Evolutionary conservation across 495 filamentous ascomycete species (phyloP).

Genomic region (Daldinia grandis): DNA sequence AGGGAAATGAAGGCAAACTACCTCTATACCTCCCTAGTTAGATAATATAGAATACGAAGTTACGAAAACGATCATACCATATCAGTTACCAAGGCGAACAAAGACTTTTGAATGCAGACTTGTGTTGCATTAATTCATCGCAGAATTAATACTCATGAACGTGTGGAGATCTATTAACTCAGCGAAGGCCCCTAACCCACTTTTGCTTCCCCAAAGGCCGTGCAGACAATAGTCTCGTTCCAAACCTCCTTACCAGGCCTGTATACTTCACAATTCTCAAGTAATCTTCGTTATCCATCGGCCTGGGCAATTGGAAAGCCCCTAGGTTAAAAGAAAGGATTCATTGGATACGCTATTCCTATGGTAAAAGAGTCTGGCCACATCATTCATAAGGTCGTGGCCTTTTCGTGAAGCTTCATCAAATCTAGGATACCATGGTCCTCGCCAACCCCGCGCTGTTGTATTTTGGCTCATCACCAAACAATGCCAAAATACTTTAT

Average conservation of each 20-base stretch:
- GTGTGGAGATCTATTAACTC: slow-evolving; percentile 24
- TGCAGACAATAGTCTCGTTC: slow-evolving; percentile 1
- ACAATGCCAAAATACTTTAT: background rate
- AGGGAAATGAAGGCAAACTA: too few relatives aligned
- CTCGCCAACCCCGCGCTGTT: background rate
- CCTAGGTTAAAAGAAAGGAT: slow-evolving; percentile 3
- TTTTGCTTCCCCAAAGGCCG: slow-evolving; percentile 4
- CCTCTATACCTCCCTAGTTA: too few relatives aligned
- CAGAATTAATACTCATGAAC: slow-evolving; percentile 10
- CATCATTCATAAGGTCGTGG: slow-evolving; percentile 20
- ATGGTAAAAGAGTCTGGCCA: slow-evolving; percentile 20
- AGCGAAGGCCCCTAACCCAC: background rate
- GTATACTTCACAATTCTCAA: background rate
- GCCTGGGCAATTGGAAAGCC: background rate
- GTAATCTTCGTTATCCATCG: slow-evolving; percentile 1
- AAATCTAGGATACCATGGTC: background rate
- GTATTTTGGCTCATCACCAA: background rate
- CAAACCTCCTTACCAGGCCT: background rate
- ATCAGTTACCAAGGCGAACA: background rate
- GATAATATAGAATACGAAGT: background rate
- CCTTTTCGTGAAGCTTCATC: background rate
- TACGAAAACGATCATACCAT: background rate
- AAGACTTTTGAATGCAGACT: background rate
- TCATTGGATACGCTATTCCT: slow-evolving; percentile 1
- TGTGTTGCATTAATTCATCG: slow-evolving; percentile 10